Conservation (phyloP, 345 rosid species). For the Syzygium jambos region DNA sequence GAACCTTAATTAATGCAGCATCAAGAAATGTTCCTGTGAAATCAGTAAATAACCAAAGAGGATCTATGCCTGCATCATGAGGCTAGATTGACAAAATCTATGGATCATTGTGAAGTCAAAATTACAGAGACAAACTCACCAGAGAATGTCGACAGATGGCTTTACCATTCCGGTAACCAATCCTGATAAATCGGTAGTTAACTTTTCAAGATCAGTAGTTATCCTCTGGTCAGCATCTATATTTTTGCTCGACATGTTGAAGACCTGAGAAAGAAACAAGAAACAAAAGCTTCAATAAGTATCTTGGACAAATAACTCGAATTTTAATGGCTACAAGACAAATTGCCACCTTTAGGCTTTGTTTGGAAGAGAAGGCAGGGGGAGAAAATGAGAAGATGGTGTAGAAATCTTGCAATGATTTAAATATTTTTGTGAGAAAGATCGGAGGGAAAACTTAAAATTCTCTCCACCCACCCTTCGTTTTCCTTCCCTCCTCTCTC, state of each 20-base stretch:
- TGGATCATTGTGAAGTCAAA: not conserved
- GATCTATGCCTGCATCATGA: not conserved
- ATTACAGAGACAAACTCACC: conserved; percentile 42
- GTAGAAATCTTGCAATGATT: not conserved
- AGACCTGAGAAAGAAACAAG: conserved; percentile 39
- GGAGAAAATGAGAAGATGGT: not conserved
- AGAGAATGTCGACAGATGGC: conserved; percentile 91
- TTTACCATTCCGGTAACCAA: conserved; percentile 97
- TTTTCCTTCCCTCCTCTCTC: not conserved
- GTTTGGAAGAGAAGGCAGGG: not conserved
- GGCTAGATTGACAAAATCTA: not conserved
- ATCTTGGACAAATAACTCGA: not conserved
- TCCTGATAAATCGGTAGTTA: conserved; percentile 78
- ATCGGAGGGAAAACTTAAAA: not conserved
- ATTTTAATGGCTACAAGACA: not conserved
- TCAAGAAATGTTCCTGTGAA: not conserved
- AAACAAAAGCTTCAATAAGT: not conserved
- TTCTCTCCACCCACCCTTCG: not conserved
- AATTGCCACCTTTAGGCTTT: not conserved
- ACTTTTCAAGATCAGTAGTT: conserved; percentile 87
- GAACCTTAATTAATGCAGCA: conserved; percentile 48
- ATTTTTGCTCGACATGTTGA: conserved; percentile 75
- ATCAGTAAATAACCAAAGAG: not conserved
- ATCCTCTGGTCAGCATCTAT: conserved; percentile 97
- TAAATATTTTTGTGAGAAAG: not conserved